Percentiles rank a stretch among this genome's conserved stretches.
phyloP scores from a whole-genome alignment of 192 early-diverging fungal genomes.

The Endogone sp. region DNA sequence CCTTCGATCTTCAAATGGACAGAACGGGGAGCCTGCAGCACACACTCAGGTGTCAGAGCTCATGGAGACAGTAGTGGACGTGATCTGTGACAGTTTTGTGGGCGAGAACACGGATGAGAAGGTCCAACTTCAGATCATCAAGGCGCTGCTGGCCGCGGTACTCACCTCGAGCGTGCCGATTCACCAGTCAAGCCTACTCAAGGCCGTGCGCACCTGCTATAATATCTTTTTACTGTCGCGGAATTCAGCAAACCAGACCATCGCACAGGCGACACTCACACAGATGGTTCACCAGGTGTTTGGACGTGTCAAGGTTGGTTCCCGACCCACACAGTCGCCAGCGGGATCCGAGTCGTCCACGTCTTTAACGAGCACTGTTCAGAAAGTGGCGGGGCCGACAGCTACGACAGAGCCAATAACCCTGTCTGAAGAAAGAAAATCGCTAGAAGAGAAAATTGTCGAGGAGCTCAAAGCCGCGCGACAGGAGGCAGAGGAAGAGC shows the following conservation, averaged over 20 bases:
- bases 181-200: slow-evolving; percentile 71
- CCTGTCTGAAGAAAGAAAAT: slow-evolving; percentile 6
- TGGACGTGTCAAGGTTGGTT: slow-evolving; percentile 51
- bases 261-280: slow-evolving; percentile 83
- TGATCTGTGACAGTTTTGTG: slow-evolving; percentile 74
- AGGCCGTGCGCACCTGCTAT: slow-evolving; percentile 79
- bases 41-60: slow-evolving; percentile 19
- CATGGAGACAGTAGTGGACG: slow-evolving; percentile 65
- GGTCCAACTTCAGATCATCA: slow-evolving; percentile 89
- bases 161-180: slow-evolving; percentile 63
- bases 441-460: neutral
- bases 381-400: neutral
- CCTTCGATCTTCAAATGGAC: slow-evolving; percentile 1
- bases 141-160: slow-evolving; percentile 82
- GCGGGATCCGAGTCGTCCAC: slow-evolving; percentile 1
- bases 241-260: slow-evolving; percentile 69
- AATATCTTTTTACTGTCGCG: slow-evolving; percentile 85
- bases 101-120: slow-evolving; percentile 80
- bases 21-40: slow-evolving; percentile 21
- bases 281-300: slow-evolving; percentile 88
- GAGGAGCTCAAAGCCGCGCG: neutral
- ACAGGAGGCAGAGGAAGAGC: neutral
- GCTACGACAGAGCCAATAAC: neutral
- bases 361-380: neutral
- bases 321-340: neutral